Evolutionary conservation across 139 green algal genomes (phyloP).

Genomic region (Chlorella sp.): DNA sequence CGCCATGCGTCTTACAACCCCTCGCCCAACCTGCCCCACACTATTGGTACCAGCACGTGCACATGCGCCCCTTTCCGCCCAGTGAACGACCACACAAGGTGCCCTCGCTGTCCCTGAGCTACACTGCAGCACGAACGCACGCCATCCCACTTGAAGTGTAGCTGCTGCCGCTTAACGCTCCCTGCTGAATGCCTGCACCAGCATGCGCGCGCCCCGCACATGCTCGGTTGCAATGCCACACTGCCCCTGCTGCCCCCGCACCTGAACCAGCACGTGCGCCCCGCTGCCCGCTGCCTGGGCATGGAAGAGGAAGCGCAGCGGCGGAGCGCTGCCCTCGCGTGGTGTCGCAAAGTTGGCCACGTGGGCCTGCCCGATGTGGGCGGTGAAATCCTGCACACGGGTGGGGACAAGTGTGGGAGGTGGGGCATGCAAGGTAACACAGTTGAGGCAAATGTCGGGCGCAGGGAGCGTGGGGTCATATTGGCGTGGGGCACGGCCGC

Average conservation of each 20-base stretch:
- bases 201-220: neutral
- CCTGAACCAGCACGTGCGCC: slow-evolving; percentile 27
- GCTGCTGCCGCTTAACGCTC: neutral
- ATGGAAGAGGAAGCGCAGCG: slow-evolving; percentile 44
- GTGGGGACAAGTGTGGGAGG: neutral
- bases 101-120: too few species aligned
- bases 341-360: slow-evolving; percentile 41
- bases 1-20: too few species aligned
- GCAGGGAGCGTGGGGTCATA: too few species aligned
- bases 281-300: slow-evolving; percentile 25
- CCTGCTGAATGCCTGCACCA: neutral
- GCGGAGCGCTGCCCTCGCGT: slow-evolving; percentile 18
- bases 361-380: slow-evolving; percentile 49
- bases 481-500: too few species aligned
- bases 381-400: slow-evolving; percentile 37
- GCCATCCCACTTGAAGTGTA: neutral
- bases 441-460: too few species aligned
- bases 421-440: neutral
- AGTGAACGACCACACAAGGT: neutral
- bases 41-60: too few species aligned
- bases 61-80: too few species aligned
- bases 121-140: too few species aligned
- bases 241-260: neutral
- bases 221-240: neutral
- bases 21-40: too few species aligned